These are phyloP conservation scores for Lolium perenne DNA, from an alignment of 176 grass and related monocot species.

Conservation along the genomic window DNA sequence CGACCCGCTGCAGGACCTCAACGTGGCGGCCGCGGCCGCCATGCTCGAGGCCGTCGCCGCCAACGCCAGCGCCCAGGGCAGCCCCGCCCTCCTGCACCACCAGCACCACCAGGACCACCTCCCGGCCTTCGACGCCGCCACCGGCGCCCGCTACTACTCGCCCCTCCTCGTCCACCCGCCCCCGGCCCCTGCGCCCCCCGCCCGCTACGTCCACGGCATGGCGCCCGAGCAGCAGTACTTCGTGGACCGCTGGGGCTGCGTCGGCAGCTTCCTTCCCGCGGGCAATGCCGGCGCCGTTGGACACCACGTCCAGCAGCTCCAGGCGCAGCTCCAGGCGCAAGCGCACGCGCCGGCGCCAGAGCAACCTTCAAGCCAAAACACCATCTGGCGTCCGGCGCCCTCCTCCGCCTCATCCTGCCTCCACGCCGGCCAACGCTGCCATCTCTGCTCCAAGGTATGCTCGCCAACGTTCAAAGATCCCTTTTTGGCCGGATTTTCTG, in stretches of 20 bases:
- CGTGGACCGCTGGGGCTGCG: slow-evolving; percentile 45
- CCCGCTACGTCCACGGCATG: slow-evolving; percentile 36
- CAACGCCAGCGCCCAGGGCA: background rate
- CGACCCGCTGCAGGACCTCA: slow-evolving; percentile 54
- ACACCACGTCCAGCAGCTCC: slow-evolving; percentile 10
- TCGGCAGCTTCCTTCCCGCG: background rate
- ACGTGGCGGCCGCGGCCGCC: slow-evolving; percentile 26
- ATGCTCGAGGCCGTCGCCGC: slow-evolving; percentile 9
- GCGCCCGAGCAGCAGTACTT: slow-evolving; percentile 46
- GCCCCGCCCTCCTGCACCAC: slow-evolving; percentile 11
- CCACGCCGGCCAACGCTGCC: slow-evolving; percentile 53
- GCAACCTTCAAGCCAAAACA: slow-evolving; percentile 74
- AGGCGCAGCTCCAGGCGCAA: no score
- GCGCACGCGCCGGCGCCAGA: slow-evolving; percentile 38
- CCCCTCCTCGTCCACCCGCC: slow-evolving; percentile 24
- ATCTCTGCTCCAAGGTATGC: slow-evolving; percentile 66
- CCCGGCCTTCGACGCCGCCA: slow-evolving; percentile 14
- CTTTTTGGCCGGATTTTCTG: background rate
- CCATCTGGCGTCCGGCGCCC: slow-evolving; percentile 48
- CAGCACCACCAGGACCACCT: slow-evolving; percentile 15
- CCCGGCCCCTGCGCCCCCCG: background rate
- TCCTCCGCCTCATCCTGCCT: slow-evolving; percentile 46
- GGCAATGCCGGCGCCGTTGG: background rate
- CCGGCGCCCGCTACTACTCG: slow-evolving; percentile 42
- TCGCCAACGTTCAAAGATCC: background rate